A percentile compares a stretch with the other conserved stretches of the same genome.
These are phyloP conservation scores for Apophysomyces sp. DNA, from an alignment of 371 early-diverging fungal species.

Conservation along the genomic window DNA sequence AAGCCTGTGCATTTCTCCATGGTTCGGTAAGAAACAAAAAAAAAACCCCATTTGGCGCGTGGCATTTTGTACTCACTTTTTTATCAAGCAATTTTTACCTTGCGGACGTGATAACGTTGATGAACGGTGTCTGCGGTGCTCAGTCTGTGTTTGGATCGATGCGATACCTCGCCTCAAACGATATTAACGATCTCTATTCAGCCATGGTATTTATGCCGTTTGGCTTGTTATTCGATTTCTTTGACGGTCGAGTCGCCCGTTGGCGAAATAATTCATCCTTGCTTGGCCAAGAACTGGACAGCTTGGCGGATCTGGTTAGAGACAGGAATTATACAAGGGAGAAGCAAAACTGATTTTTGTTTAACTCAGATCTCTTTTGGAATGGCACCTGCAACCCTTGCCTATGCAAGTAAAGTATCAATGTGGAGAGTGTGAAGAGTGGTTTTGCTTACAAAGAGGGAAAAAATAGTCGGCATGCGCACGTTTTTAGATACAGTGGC, in stretches of 20 bases:
- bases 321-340: not conserved
- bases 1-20: slow-evolving; percentile 13
- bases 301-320: slow-evolving; percentile 83
- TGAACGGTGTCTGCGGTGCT: slow-evolving; percentile 84
- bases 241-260: slow-evolving; percentile 90
- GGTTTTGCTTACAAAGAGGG: not conserved
- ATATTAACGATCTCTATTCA: slow-evolving; percentile 58
- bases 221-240: slow-evolving; percentile 80
- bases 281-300: slow-evolving; percentile 81
- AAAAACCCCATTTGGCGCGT: not conserved
- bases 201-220: slow-evolving; percentile 77
- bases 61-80: not conserved
- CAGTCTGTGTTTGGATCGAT: slow-evolving; percentile 79
- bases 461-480: slow-evolving; percentile 70
- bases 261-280: slow-evolving; percentile 76
- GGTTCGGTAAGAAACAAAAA: slow-evolving; percentile 11
- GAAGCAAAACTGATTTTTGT: not conserved
- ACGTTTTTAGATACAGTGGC: slow-evolving; percentile 75
- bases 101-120: slow-evolving; percentile 85
- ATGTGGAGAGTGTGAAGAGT: too few relatives aligned
- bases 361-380: slow-evolving; percentile 73
- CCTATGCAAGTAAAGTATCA: slow-evolving; percentile 59
- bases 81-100: slow-evolving; percentile 67
- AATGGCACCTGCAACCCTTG: slow-evolving; percentile 84
- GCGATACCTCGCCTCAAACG: slow-evolving; percentile 74